Conservation (phyloP, 495 filamentous ascomycete genomes). For the Opeltia flavorubescens region DNA sequence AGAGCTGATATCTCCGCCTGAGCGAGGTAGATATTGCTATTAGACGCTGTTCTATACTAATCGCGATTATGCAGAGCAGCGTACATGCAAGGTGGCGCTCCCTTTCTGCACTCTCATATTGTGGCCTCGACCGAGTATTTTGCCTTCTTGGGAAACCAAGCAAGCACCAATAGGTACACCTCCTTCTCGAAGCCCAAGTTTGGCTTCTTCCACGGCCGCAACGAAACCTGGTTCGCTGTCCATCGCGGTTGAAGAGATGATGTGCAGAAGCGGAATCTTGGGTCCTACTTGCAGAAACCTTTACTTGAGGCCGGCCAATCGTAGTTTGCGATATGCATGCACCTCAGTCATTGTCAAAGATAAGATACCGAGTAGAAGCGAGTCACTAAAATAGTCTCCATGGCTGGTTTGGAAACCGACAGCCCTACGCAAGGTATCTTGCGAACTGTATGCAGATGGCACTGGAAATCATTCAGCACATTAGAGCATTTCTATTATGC, state of each 20-base stretch:
- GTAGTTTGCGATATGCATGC: too few species aligned
- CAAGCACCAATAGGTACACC: constrained; percentile 75
- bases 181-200: constrained; percentile 51
- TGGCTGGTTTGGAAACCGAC: too few species aligned
- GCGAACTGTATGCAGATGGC: too few species aligned
- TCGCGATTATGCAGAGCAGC: constrained; percentile 10
- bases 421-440: too few species aligned
- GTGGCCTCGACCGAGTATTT: constrained; percentile 64
- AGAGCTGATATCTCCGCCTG: constrained; percentile 73
- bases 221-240: constrained; percentile 35
- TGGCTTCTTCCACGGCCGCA: constrained; percentile 66
- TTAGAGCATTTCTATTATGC: too few species aligned
- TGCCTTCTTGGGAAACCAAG: constrained; percentile 54
- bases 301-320: too few species aligned
- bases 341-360: not conserved
- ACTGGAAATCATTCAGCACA: too few species aligned
- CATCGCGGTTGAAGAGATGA: constrained; percentile 16
- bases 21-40: not conserved
- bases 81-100: constrained; percentile 62
- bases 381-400: not conserved
- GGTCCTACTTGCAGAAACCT: too few species aligned
- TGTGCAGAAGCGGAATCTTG: not conserved
- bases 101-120: constrained; percentile 71
- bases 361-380: not conserved
- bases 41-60: not conserved